Base-by-base conservation (phyloP, 345 rosid genomes). In the Brassica rapa region DNA sequence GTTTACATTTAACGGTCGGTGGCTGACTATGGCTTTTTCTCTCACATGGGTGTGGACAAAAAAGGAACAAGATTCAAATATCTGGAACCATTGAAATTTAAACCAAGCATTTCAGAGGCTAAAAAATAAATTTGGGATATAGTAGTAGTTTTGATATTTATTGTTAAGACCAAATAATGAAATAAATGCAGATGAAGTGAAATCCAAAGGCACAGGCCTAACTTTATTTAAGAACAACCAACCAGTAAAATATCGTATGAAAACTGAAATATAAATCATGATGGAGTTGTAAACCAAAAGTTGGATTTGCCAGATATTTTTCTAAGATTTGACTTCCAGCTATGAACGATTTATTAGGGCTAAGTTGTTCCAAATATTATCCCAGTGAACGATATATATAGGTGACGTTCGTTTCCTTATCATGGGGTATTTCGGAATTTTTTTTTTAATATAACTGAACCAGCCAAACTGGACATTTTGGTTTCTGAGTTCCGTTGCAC, bases 1-100 rank as follows among this genome's bases (percentile, higher is more conserved):
- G 25, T 66, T 25, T 35, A 25, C 10, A 76, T 61, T 68, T 68
- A 19, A 76, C 7, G 61, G 68, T 68, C 68, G 73, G 73, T 76
- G 62, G 67, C 33, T 57, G 46, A 19, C 16, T 4, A 4, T 39
- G 43, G 65, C 3, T 19, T 7, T 37, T 51, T n/a, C 62, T 63
- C 15, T 73, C 53, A 6, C 16, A 33, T 57, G 62, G 29, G 14
- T 23, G 23, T 57, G 30, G 63, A 59, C 32, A 12, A 59, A 24
- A 24, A 59, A 24, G 29, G 62, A 57, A 57, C 29, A 57, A 21
- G 29, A 23, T 57, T 57, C 62, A 61, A 63, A 39, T 41, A 61
- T 62, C 8, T 72, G 68, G 37, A 27, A 43, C 8, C 21, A 73
- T 3, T 10, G 29, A 61, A n/a, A 49, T 39, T 25, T 24, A 5